Evolutionary conservation across 169 alveolate species (phyloP).

Genomic region (Plasmodium ovale): DNA sequence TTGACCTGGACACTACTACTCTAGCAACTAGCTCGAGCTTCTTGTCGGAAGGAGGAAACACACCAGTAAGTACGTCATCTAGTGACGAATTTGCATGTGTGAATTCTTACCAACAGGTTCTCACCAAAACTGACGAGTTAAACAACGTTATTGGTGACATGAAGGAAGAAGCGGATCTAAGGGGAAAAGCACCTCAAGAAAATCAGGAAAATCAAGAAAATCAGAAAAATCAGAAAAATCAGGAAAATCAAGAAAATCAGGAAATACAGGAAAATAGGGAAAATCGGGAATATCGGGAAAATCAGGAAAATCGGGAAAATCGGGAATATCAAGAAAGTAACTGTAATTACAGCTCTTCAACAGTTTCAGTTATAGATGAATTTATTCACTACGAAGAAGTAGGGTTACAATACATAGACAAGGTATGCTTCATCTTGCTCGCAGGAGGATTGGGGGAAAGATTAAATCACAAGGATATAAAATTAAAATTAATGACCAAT

Average conservation of each 20-base stretch:
- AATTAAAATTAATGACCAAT: slow-evolving; percentile 91
- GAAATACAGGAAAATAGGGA: not conserved
- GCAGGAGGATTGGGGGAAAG: slow-evolving; percentile 97
- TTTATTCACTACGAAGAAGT: slow-evolving; percentile 86
- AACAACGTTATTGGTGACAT: not conserved
- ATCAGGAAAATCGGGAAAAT: not conserved
- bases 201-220: not conserved
- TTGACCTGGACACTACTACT: not conserved
- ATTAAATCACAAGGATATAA: slow-evolving; percentile 91
- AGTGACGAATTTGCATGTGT: not conserved
- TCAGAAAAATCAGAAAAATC: not conserved
- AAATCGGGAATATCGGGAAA: not conserved
- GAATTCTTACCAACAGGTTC: not conserved
- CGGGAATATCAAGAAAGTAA: no score
- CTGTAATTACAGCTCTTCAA: no score
- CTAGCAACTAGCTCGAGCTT: not conserved
- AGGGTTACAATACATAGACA: slow-evolving; percentile 86
- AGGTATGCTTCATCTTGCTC: slow-evolving; percentile 91
- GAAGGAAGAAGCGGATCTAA: no score
- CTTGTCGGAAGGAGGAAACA: not conserved
- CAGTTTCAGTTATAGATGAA: slow-evolving; percentile 59
- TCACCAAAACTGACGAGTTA: no score
- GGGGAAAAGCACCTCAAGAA: not conserved
- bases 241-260: not conserved
- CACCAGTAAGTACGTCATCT: not conserved